Percentiles rank a stretch among this genome's conserved stretches.
Evolutionary conservation across 345 rosid genomes (phyloP).

Genomic region (Bruguiera gymnorhiza): DNA sequence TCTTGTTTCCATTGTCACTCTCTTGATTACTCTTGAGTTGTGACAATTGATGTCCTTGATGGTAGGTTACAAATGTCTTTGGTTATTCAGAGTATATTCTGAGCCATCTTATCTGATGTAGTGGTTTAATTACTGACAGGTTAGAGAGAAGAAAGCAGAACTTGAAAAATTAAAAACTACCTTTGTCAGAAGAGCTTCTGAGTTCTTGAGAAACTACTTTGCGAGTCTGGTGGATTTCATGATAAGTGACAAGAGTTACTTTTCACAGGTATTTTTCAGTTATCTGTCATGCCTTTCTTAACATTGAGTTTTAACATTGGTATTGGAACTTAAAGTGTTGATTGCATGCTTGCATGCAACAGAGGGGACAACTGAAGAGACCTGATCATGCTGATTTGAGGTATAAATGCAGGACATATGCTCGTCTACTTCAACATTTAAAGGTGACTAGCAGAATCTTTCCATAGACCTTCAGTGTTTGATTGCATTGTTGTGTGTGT

Average conservation of each 20-base stretch:
- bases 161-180: constrained; percentile 72
- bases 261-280: constrained; percentile 70
- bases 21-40: background rate
- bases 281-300: constrained; percentile 4
- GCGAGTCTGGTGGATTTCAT: constrained; percentile 98
- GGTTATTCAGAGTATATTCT: background rate
- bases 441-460: constrained; percentile 44
- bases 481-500: background rate
- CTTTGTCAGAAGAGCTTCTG: constrained; percentile 90
- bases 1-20: background rate
- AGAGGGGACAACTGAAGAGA: constrained; percentile 97
- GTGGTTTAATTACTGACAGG: constrained; percentile 38
- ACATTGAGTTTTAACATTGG: constrained; percentile 9
- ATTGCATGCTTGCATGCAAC: constrained; percentile 32
- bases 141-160: constrained; percentile 83
- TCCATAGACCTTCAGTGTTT: constrained; percentile 9
- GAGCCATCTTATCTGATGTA: background rate
- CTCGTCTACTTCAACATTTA: constrained; percentile 94
- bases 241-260: constrained; percentile 97
- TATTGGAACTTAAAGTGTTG: constrained; percentile 16
- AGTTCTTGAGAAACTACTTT: constrained; percentile 92
- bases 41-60: background rate
- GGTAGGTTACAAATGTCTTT: background rate
- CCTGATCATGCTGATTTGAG: constrained; percentile 99
- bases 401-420: constrained; percentile 98